Conservation (phyloP, 805 yeast species). For the Tetrapisispora nanseiensis region DNA sequence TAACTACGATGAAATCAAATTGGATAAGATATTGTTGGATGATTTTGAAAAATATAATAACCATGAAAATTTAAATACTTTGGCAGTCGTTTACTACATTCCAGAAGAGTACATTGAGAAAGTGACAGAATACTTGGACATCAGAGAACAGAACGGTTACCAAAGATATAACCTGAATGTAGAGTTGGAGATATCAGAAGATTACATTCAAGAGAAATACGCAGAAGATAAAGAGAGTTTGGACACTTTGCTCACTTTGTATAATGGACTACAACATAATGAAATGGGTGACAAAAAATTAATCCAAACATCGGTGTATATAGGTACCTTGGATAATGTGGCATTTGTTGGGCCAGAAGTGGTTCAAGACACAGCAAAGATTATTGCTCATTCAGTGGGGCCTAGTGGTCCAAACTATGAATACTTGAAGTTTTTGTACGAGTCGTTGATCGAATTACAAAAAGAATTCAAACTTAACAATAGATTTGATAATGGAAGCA, state of each 20-base stretch:
- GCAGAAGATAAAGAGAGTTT: neutral
- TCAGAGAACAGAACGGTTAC: slow-evolving; percentile 86
- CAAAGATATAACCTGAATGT: slow-evolving; percentile 59
- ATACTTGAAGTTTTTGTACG: slow-evolving; percentile 48
- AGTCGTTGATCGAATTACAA: slow-evolving; percentile 36
- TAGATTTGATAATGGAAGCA: neutral
- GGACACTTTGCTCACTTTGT: slow-evolving; percentile 8
- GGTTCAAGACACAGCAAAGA: slow-evolving; percentile 46
- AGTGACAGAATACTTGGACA: slow-evolving; percentile 62
- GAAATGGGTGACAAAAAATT: slow-evolving; percentile 31
- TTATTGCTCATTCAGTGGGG: slow-evolving; percentile 50
- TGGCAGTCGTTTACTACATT: slow-evolving; percentile 82
- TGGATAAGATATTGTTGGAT: slow-evolving; percentile 32
- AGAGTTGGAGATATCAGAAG: slow-evolving; percentile 29
- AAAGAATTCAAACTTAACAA: neutral
- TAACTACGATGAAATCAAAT: slow-evolving; percentile 44
- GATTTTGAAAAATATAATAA: slow-evolving; percentile 30
- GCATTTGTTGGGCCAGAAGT: slow-evolving; percentile 82
- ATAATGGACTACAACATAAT: slow-evolving; percentile 17
- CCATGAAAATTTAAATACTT: slow-evolving; percentile 38
- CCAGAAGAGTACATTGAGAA: slow-evolving; percentile 50
- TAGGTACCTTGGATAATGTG: slow-evolving; percentile 71
- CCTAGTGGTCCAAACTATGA: slow-evolving; percentile 78
- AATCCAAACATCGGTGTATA: slow-evolving; percentile 58
- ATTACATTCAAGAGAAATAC: neutral